A percentile compares a stretch with the other conserved stretches of the same genome.
phyloP scores from a whole-genome alignment of 768 basidiomycete genomes.

The Suillus brevipes region DNA sequence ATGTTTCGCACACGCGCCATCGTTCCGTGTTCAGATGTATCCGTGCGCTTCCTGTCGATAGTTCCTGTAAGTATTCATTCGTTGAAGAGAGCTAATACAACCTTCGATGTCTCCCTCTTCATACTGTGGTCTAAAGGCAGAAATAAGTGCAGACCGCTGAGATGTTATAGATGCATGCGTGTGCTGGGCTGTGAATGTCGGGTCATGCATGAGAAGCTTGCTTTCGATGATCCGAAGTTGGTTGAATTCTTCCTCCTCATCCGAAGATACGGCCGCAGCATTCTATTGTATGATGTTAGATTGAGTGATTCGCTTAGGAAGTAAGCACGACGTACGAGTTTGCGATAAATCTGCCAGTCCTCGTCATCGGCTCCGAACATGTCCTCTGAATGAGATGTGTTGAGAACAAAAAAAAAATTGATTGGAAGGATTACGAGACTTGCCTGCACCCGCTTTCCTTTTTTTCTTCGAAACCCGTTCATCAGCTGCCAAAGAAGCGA shows the following conservation, averaged over 20 bases:
- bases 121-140: slow-evolving; percentile 81
- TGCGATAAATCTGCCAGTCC: slow-evolving; percentile 97
- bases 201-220: slow-evolving; percentile 81
- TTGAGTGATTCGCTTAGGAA: not conserved
- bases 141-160: slow-evolving; percentile 80
- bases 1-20: slow-evolving; percentile 88
- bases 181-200: slow-evolving; percentile 75
- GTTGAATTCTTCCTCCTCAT: slow-evolving; percentile 84
- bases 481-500: slow-evolving; percentile 88
- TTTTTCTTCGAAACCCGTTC: slow-evolving; percentile 82
- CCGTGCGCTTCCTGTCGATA: slow-evolving; percentile 55
- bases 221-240: slow-evolving; percentile 75
- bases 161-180: slow-evolving; percentile 79
- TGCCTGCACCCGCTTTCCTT: slow-evolving; percentile 79
- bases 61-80: not conserved
- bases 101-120: slow-evolving; percentile 74
- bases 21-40: slow-evolving; percentile 90
- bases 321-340: slow-evolving; percentile 63
- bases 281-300: slow-evolving; percentile 46
- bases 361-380: slow-evolving; percentile 92
- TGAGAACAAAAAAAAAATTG: slow-evolving; percentile 9
- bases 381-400: slow-evolving; percentile 61
- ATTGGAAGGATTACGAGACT: slow-evolving; percentile 18
- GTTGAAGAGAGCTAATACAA: slow-evolving; percentile 16
- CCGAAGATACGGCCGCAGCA: slow-evolving; percentile 68